phyloP scores from a whole-genome alignment of 1,139 yeast species.

The Taphrina populina region DNA sequence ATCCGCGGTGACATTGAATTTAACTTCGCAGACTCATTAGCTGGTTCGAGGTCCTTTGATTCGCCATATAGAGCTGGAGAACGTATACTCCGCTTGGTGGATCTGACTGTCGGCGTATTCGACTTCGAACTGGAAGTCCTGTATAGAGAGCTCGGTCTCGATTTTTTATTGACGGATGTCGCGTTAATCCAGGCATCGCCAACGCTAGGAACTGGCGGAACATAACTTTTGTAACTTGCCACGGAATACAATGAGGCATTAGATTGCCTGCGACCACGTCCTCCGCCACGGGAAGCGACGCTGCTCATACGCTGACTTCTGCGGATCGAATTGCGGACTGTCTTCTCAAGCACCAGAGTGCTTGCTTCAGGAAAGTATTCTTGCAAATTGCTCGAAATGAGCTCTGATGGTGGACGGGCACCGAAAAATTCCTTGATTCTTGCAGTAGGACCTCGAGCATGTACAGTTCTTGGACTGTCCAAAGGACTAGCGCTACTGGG shows the following conservation, averaged over 20 bases:
- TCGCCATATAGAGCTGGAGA: not conserved
- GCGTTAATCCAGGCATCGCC: conserved; percentile 33
- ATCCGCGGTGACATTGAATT: not conserved
- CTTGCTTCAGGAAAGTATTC: conserved; percentile 90
- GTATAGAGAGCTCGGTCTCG: conserved; percentile 23
- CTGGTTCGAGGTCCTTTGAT: not conserved
- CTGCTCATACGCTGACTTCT: conserved; percentile 44
- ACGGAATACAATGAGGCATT: conserved; percentile 18
- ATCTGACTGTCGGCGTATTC: not conserved
- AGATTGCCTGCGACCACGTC: conserved; percentile 10
- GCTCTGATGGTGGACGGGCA: conserved; percentile 90
- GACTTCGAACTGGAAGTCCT: conserved; percentile 10
- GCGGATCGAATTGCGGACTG: conserved; percentile 79
- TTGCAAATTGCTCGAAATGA: conserved; percentile 82
- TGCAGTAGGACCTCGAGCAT: conserved; percentile 33
- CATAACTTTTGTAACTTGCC: conserved; percentile 18
- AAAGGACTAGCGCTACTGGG: conserved; percentile 3
- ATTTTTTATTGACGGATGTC: conserved; percentile 10
- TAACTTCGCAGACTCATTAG: not conserved
- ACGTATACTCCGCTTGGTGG: conserved; percentile 5
- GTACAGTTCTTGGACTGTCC: conserved; percentile 1
- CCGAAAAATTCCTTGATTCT: conserved; percentile 59
- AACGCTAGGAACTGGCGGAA: conserved; percentile 25
- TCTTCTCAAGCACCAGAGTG: conserved; percentile 68
- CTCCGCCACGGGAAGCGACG: conserved; percentile 7